Evolutionary conservation across 768 basidiomycete species (phyloP), one percentile per base, ranked within the genome.

Genomic region (Tylopilus plumbeoviolaceoides): DNA sequence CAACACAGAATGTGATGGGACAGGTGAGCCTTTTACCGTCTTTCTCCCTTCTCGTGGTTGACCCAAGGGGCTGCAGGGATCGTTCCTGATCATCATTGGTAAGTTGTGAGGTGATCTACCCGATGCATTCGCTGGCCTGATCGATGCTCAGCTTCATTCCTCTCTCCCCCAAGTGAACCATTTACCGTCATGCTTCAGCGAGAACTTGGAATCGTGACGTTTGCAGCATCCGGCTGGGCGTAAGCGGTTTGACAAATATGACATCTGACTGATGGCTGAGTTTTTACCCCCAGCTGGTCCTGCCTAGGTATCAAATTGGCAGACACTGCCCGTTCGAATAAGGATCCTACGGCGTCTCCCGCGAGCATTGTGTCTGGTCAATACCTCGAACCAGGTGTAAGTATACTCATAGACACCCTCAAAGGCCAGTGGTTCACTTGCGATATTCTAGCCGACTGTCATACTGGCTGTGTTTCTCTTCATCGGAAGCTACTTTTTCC

Each of bases 111-210:
- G 11, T 17, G 1, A 31, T 47, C 2, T 17, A 17, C 38, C 10
- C 7, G 1, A 28, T 4, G 2, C 25, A 50, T 50, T n/a, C 25
- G 21, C 31, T 36, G 48, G 55, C 38, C 59, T 42, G 8, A 46
- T 49, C 18, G 2, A 44, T 12, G 1, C 50, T 10, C 48, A 87
- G 87, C 80, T 3, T 70, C 82, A 0, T 79, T 89, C 57, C 58
- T 90, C 4, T 84, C 84, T 4, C 84, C 88, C 1, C 86, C 88
- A 1, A 71, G 63, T 23, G 85, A 86, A 48, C 83, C 85, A 1
- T 87, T 89, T 60, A 70, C 85, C 18, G 72, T 77, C 6, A 82
- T 85, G 4, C 62, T 87, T 17, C 87, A 89, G 61, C 80, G 85
- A 2, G 85, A 89, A 60, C 42, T 79, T 8, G 70, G 79, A 8